These are phyloP conservation scores for Mortierella sp. DNA, from an alignment of 371 early-diverging fungal species.

Conservation along the genomic window DNA sequence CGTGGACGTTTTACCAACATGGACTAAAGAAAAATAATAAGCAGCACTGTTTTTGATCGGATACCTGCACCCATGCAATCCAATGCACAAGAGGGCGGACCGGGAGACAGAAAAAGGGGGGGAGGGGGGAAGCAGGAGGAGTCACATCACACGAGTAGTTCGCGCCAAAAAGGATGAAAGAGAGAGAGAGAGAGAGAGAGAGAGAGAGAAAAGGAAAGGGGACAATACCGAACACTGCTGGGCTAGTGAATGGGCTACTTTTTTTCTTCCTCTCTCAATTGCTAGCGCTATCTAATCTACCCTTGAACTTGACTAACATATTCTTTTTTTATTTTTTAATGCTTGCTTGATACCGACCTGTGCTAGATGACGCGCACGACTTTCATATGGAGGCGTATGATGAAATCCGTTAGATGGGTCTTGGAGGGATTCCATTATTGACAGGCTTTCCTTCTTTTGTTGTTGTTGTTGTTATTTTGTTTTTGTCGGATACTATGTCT, in stretches of 20 bases:
- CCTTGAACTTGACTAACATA: too few relatives aligned
- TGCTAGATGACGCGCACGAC: slow-evolving; percentile 28
- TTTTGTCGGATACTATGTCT: too few relatives aligned
- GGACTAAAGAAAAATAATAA: too few relatives aligned
- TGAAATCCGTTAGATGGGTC: slow-evolving; percentile 19
- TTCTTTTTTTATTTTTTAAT: background rate
- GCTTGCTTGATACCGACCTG: background rate
- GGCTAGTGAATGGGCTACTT: background rate
- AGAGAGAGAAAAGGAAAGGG: background rate
- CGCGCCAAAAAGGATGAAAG: background rate
- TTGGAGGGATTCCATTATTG: background rate
- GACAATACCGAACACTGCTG: background rate
- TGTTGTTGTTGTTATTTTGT: background rate
- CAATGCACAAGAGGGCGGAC: too few relatives aligned
- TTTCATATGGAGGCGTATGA: slow-evolving; percentile 43
- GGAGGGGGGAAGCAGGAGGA: too few relatives aligned
- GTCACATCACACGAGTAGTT: too few relatives aligned
- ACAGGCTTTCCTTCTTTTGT: background rate
- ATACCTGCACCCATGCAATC: too few relatives aligned
- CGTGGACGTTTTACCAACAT: too few relatives aligned
- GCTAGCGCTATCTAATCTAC: background rate
- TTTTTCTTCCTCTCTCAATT: background rate
- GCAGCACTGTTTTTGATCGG: too few relatives aligned
- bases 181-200: background rate
- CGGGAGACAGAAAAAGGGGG: too few relatives aligned